Evolutionary conservation across 2,329 filamentous ascomycete genomes (phyloP).

Genomic region (Xylariomycetidae sp.): DNA sequence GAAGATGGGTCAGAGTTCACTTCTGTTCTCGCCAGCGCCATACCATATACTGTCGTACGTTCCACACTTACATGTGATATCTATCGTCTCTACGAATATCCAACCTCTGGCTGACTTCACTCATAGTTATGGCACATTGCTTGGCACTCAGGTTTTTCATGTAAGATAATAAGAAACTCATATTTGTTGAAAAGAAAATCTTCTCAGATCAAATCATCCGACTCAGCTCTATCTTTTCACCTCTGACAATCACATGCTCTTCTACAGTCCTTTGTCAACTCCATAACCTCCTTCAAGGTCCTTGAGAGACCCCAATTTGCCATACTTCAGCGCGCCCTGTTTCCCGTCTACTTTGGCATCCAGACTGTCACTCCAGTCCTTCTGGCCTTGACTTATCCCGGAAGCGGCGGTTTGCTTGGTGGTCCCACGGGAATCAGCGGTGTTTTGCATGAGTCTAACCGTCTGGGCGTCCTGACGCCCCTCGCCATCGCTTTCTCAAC

Average conservation of each 20-base stretch:
- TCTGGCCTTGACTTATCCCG: conserved; percentile 76
- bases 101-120: conserved; percentile 14
- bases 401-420: conserved; percentile 34
- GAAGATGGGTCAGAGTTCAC: conserved; percentile 41
- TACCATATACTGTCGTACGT: conserved; percentile 73
- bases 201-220: neutral
- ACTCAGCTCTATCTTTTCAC: no score
- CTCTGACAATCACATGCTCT: no score
- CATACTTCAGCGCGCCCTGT: conserved; percentile 72
- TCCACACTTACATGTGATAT: no score
- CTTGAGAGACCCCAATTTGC: conserved; percentile 79
- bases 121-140: conserved; percentile 75
- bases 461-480: conserved; percentile 62
- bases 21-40: conserved; percentile 60
- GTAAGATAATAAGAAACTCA: no score
- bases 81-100: no score
- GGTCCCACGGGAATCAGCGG: conserved; percentile 46
- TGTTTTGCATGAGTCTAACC: conserved; percentile 55
- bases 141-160: conserved; percentile 86
- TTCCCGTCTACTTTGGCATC: conserved; percentile 84
- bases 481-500: conserved; percentile 66
- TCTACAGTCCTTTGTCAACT: conserved; percentile 66
- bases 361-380: conserved; percentile 71
- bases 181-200: no score
- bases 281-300: conserved; percentile 70